Evolutionary conservation across 345 rosid genomes (phyloP).

Genomic region (Boechera retrofracta): DNA sequence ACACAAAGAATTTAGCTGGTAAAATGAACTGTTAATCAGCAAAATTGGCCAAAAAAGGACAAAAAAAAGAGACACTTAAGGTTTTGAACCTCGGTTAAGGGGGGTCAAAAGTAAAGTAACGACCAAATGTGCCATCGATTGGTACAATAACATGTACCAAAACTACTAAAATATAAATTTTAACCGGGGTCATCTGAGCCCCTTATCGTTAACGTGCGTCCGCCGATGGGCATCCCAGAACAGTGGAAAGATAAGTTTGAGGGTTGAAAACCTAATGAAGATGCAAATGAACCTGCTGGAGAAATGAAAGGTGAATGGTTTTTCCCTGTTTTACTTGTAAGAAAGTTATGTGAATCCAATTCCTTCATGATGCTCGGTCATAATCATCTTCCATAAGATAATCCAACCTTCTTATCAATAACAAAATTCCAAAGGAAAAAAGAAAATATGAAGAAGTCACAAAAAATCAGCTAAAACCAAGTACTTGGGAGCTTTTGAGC

Average conservation of each 20-base stretch:
- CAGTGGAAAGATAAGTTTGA: not conserved
- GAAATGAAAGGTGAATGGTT: not conserved
- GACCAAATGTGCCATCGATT: too few relatives aligned
- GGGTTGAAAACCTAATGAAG: not conserved
- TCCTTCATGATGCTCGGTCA: not conserved
- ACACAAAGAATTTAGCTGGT: too few relatives aligned
- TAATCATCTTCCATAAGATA: not conserved
- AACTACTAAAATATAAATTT: too few relatives aligned
- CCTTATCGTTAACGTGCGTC: too few relatives aligned
- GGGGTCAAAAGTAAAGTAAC: too few relatives aligned
- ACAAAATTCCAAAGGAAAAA: not conserved
- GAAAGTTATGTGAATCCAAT: not conserved
- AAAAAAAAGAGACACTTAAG: too few relatives aligned
- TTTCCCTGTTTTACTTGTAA: not conserved
- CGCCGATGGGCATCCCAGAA: not conserved
- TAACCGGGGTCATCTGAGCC: too few relatives aligned
- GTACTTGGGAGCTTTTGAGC: not conserved
- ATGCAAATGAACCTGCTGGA: not conserved
- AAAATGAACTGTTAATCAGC: not conserved
- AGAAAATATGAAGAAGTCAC: not conserved
- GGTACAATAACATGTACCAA: too few relatives aligned
- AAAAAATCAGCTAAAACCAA: not conserved
- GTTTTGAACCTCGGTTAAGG: too few relatives aligned
- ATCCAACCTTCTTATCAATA: not conserved
- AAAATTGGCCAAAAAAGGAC: not conserved